phyloP scores from a whole-genome alignment of 2,329 filamentous ascomycete genomes.

The Aureobasidium lini region DNA sequence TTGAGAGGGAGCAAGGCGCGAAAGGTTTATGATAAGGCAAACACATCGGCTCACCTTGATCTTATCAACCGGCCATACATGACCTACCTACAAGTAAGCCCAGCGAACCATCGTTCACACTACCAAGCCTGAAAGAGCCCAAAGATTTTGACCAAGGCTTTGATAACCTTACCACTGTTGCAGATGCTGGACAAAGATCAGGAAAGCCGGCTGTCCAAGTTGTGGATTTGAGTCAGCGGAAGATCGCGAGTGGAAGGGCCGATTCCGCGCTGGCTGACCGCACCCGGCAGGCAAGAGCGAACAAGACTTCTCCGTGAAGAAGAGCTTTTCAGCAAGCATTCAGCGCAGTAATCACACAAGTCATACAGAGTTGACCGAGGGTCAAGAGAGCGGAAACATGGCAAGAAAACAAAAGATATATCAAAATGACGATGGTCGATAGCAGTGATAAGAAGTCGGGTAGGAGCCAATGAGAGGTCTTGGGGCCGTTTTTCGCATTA shows the following conservation, averaged over 20 bases:
- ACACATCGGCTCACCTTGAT: too few relatives aligned
- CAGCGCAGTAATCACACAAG: too few relatives aligned
- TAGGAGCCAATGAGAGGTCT: background rate
- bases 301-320: background rate
- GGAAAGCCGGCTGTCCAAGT: background rate
- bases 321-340: background rate
- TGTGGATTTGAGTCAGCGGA: background rate
- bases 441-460: background rate
- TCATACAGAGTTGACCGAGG: too few relatives aligned
- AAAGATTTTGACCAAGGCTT: too few relatives aligned
- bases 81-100: too few relatives aligned
- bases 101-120: too few relatives aligned
- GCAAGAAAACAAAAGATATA: background rate
- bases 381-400: background rate
- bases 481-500: background rate
- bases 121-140: too few relatives aligned
- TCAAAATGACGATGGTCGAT: conserved; percentile 2
- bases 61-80: too few relatives aligned
- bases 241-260: background rate
- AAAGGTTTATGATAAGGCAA: too few relatives aligned
- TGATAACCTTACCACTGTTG: too few relatives aligned
- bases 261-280: background rate
- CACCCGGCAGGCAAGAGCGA: background rate
- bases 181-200: too few relatives aligned
- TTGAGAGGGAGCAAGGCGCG: too few relatives aligned